These are phyloP conservation scores for Chrysoporthe cubensis DNA, from an alignment of 2,329 filamentous ascomycete genomes.

Conservation along the genomic window DNA sequence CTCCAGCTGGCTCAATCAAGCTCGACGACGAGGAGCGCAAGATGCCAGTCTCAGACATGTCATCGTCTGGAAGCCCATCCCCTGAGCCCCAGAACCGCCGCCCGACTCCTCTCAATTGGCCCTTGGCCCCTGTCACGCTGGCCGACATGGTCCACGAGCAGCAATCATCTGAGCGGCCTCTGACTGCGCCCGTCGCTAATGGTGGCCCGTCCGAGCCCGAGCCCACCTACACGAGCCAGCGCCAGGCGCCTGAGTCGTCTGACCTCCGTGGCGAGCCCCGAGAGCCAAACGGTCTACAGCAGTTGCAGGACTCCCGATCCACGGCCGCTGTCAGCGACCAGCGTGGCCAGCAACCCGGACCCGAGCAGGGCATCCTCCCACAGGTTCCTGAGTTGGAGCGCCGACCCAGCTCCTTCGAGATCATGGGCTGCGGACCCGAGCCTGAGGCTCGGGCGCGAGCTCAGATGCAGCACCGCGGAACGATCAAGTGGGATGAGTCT, in stretches of 20 bases:
- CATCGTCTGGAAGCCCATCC: not conserved
- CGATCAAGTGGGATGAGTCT: not conserved
- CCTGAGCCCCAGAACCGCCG: not conserved
- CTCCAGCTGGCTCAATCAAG: not conserved
- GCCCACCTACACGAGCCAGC: not conserved
- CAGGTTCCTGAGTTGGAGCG: not conserved
- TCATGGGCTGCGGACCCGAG: constrained; percentile 12
- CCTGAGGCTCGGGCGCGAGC: not conserved
- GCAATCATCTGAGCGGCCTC: no score
- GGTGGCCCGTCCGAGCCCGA: no score
- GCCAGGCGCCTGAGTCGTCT: not conserved
- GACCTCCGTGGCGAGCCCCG: not conserved
- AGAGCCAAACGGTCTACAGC: not conserved
- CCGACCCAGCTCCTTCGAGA: constrained; percentile 11
- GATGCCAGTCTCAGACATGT: constrained; percentile 3
- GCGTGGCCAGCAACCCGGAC: not conserved
- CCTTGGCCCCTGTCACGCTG: not conserved
- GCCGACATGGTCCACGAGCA: not conserved
- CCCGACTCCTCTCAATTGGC: not conserved
- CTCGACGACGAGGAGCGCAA: not conserved
- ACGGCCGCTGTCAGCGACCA: not conserved
- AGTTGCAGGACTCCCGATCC: not conserved
- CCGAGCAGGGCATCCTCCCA: not conserved
- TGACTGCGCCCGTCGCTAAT: no score
- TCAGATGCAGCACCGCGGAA: not conserved